Evolutionary conservation across 805 yeast species (phyloP).

Genomic region (Naumovozyma dairenensis): DNA sequence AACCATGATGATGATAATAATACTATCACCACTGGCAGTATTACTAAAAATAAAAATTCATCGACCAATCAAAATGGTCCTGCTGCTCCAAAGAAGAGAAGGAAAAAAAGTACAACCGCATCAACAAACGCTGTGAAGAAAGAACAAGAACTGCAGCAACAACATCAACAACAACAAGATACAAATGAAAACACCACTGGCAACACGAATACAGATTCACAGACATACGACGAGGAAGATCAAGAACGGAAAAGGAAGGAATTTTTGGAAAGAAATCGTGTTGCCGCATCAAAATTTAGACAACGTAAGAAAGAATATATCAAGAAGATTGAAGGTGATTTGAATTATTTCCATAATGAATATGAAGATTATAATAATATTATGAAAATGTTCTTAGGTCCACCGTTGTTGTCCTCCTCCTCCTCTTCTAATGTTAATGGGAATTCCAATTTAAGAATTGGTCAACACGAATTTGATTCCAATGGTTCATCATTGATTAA

Average conservation of each 20-base stretch:
- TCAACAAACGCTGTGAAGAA: background rate
- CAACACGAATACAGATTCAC: constrained; percentile 20
- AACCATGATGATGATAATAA: no score
- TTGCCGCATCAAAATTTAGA: constrained; percentile 93
- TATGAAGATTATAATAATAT: constrained; percentile 40
- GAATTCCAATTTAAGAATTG: background rate
- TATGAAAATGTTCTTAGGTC: background rate
- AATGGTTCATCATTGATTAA: constrained; percentile 8
- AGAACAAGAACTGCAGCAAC: background rate
- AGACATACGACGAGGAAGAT: constrained; percentile 62
- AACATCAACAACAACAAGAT: background rate
- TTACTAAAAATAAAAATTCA: background rate
- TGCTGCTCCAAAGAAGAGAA: background rate
- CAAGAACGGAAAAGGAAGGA: constrained; percentile 54
- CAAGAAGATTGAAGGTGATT: constrained; percentile 70
- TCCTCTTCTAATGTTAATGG: constrained; percentile 7
- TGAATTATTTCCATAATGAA: constrained; percentile 58
- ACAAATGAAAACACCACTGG: constrained; percentile 1
- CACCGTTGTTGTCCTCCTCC: constrained; percentile 1
- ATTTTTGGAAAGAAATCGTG: constrained; percentile 80
- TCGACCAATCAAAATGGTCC: background rate
- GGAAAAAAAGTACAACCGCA: background rate
- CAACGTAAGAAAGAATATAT: constrained; percentile 87
- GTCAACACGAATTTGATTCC: background rate
- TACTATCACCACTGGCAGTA: background rate